These are phyloP conservation scores for Crithidia bombi DNA, from an alignment of 208 protist genomes.

Conservation along the genomic window DNA sequence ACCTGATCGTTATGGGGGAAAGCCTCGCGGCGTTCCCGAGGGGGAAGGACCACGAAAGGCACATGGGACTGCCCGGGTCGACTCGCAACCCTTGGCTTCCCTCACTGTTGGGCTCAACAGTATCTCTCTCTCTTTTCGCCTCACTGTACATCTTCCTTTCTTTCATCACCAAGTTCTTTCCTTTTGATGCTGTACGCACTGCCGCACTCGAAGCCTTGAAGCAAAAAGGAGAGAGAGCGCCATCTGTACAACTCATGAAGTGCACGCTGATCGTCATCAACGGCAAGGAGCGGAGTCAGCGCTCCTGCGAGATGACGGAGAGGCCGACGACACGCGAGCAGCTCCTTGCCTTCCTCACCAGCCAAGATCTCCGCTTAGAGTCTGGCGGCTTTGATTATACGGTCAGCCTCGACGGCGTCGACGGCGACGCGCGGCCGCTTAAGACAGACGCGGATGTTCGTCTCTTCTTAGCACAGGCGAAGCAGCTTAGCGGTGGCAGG, in stretches of 20 bases:
- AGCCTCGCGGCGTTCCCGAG: no score
- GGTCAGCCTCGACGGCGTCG: conserved; percentile 22
- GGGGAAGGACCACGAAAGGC: no score
- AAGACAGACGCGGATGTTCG: conserved; percentile 30
- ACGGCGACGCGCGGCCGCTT: conserved; percentile 12
- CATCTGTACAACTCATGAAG: conserved; percentile 38
- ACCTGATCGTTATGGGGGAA: no score
- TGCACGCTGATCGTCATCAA: conserved; percentile 57
- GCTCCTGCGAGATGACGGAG: conserved; percentile 43
- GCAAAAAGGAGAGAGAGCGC: neutral
- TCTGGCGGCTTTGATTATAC: conserved; percentile 52
- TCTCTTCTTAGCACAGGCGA: conserved; percentile 20
- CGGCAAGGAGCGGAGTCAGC: conserved; percentile 48
- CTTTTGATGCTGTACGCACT: neutral
- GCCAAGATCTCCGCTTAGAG: conserved; percentile 71
- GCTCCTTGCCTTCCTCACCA: conserved; percentile 42
- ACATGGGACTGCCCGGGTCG: no score
- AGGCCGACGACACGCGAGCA: conserved; percentile 36
- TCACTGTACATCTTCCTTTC: no score
- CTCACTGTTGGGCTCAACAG: no score
- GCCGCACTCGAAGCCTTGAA: neutral
- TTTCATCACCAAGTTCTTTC: no score
- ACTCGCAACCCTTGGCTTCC: no score
- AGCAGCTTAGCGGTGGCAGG: neutral
- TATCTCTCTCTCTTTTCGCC: no score